Evolutionary conservation across 345 rosid species (phyloP).

Genomic region (Euphorbia lathyris): DNA sequence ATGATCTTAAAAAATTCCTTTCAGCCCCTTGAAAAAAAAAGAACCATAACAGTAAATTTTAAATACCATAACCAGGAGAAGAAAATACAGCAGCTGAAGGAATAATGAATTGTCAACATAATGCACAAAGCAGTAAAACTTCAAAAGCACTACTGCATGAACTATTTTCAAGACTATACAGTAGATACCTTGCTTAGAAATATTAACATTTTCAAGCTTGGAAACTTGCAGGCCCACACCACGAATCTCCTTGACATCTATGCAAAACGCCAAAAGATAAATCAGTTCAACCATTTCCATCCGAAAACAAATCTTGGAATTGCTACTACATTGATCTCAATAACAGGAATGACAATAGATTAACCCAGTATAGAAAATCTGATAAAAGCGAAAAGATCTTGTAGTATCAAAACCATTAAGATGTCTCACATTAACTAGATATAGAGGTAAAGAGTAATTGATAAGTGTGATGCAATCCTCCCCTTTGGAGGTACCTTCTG

Average conservation of each 20-base stretch:
- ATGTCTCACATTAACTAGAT: too few relatives aligned
- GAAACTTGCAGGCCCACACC: constrained; percentile 98
- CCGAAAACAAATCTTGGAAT: neutral
- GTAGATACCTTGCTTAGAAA: constrained; percentile 54
- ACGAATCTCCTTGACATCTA: constrained; percentile 81
- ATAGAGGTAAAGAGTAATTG: too few relatives aligned
- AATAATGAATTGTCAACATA: neutral
- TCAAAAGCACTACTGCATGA: neutral
- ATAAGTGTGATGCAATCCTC: too few relatives aligned
- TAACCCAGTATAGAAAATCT: neutral
- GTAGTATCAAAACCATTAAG: too few relatives aligned
- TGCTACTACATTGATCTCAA: neutral
- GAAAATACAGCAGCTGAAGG: neutral
- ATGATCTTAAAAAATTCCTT: constrained; percentile 56
- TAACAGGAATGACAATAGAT: neutral
- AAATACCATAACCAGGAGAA: constrained; percentile 8
- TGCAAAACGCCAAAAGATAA: constrained; percentile 7
- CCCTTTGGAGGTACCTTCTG: too few relatives aligned
- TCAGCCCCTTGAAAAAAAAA: constrained; percentile 35
- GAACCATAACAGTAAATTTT: constrained; percentile 7
- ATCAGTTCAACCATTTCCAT: constrained; percentile 6
- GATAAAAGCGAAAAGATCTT: neutral
- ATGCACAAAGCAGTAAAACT: neutral
- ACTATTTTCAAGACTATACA: constrained; percentile 12
- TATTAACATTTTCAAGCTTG: constrained; percentile 70